These are phyloP conservation scores for Neckera pumila DNA, from an alignment of 225 moss, liverwort and hornwort species.

Conservation along the genomic window DNA sequence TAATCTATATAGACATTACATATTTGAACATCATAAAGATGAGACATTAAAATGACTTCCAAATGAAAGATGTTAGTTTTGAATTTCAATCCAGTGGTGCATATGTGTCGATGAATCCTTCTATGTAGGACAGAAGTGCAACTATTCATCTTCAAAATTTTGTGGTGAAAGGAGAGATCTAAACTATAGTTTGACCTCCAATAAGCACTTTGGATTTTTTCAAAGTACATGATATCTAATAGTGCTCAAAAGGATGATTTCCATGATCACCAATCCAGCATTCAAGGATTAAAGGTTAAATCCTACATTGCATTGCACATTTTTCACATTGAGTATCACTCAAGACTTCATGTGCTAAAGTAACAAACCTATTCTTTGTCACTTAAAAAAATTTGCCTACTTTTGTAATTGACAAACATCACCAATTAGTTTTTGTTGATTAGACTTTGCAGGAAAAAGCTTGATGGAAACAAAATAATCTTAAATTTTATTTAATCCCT, in stretches of 20 bases:
- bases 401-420: background rate
- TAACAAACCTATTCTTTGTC: background rate
- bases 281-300: no score
- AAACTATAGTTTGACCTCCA: no score
- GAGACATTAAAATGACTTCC: background rate
- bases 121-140: no score
- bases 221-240: no score
- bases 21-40: background rate
- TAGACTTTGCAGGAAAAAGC: accelerated
- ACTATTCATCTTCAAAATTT: no score
- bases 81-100: background rate
- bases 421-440: background rate
- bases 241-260: no score
- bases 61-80: background rate
- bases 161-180: no score
- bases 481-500: no score
- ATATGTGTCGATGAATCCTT: background rate
- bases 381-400: background rate
- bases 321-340: background rate
- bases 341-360: accelerated
- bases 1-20: no score
- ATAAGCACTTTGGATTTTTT: no score
- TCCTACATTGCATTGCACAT: no score
- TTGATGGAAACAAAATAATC: background rate
- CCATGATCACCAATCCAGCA: no score